phyloP scores from a whole-genome alignment of 2,329 filamentous ascomycete genomes.

The Penicillium sp. region DNA sequence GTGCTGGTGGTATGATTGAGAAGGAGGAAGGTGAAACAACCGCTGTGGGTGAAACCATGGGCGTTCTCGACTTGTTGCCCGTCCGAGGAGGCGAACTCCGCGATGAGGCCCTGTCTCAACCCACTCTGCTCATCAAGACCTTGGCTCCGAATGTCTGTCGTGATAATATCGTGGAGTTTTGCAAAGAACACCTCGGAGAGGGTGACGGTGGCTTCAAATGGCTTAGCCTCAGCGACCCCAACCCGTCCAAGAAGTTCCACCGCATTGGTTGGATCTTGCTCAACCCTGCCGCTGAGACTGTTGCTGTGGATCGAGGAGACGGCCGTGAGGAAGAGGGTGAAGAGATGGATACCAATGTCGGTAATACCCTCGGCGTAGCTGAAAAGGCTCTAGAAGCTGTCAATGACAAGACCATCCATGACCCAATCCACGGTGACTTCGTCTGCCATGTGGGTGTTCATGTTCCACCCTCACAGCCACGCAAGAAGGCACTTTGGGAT shows the following conservation, averaged over 20 bases:
- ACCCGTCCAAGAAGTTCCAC: conserved; percentile 94
- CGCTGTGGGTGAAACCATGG: conserved; percentile 86
- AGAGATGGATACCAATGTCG: conserved; percentile 45
- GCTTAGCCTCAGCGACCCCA: conserved; percentile 93
- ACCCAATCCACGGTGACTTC: conserved; percentile 91
- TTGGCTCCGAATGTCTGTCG: conserved; percentile 95
- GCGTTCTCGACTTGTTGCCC: conserved; percentile 86
- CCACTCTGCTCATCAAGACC: conserved; percentile 95
- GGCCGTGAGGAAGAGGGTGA: conserved; percentile 67
- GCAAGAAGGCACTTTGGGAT: conserved; percentile 97
- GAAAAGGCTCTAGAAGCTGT: conserved; percentile 91
- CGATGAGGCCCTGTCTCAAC: conserved; percentile 84
- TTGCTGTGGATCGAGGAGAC: conserved; percentile 69
- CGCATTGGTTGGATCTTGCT: conserved; percentile 98
- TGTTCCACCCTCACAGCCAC: conserved; percentile 77
- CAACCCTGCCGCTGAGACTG: conserved; percentile 69
- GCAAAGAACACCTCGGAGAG: conserved; percentile 90
- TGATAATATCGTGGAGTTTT: conserved; percentile 89
- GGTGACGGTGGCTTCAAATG: conserved; percentile 91
- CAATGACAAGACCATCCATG: conserved; percentile 95
- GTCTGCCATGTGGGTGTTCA: conserved; percentile 97
- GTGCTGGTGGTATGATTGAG: conserved; percentile 78
- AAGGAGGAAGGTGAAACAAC: conserved; percentile 96
- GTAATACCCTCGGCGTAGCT: conserved; percentile 56
- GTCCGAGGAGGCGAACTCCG: conserved; percentile 80